Conservation (phyloP, 352 stramenopile species). For the Phytophthora brassicae region DNA sequence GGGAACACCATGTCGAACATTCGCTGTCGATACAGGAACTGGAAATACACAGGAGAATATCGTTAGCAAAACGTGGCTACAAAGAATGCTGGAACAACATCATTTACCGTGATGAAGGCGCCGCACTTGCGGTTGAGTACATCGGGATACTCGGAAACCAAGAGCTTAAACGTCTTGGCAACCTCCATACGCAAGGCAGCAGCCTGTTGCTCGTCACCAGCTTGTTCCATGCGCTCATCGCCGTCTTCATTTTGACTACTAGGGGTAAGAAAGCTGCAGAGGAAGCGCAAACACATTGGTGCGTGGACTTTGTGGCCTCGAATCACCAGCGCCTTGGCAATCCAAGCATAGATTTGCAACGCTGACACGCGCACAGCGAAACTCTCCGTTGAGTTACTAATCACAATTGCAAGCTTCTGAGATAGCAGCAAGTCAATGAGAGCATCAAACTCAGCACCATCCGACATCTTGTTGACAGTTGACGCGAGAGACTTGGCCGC, state of each 20-base stretch:
- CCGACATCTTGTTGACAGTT: constrained; percentile 88
- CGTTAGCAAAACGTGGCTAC: not conserved
- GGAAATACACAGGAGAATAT: not conserved
- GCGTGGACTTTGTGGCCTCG: constrained; percentile 70
- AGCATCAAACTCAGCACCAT: constrained; percentile 77
- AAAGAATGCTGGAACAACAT: not conserved
- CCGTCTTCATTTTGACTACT: constrained; percentile 16
- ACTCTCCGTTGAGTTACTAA: constrained; percentile 42
- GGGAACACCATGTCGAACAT: constrained; percentile 83
- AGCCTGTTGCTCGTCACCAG: constrained; percentile 18
- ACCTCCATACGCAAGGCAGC: constrained; percentile 67
- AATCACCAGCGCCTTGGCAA: constrained; percentile 82
- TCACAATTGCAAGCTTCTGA: constrained; percentile 61
- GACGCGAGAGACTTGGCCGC: constrained; percentile 77
- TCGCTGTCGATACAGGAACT: constrained; percentile 83
- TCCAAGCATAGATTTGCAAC: constrained; percentile 85
- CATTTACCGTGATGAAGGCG: constrained; percentile 71
- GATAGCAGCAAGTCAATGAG: constrained; percentile 71
- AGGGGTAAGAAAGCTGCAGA: constrained; percentile 68
- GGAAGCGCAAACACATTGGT: constrained; percentile 66
- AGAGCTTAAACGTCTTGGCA: constrained; percentile 77
- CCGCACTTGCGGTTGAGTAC: constrained; percentile 86
- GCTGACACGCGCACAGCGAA: constrained; percentile 54
- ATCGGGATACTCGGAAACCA: constrained; percentile 78
- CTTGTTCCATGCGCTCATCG: constrained; percentile 33